Conservation (phyloP, 306 rosid species). For the Calophaca sinica region DNA sequence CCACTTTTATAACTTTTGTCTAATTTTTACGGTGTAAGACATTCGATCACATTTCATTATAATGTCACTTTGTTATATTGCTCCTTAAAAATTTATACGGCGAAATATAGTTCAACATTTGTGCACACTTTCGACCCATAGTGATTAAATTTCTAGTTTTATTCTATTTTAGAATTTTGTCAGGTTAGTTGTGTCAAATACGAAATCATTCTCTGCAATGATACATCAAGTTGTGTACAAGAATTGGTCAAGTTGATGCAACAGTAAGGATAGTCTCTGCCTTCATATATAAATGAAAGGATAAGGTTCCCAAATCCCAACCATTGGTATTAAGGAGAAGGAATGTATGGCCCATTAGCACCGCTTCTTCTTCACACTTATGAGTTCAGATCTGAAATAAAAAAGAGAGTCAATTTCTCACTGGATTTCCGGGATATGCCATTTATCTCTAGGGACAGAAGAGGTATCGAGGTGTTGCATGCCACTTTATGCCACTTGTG, state of each 20-base stretch:
- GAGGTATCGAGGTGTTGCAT: conserved; percentile 24
- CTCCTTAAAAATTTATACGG: no score
- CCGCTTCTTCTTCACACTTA: conserved; percentile 41
- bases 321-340: conserved; percentile 35
- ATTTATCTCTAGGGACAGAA: conserved; percentile 34
- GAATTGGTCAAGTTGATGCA: conserved; percentile 42
- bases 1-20: no score
- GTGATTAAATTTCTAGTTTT: no score
- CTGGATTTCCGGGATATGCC: conserved; percentile 69
- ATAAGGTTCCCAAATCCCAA: conserved; percentile 34
- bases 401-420: conserved; percentile 44
- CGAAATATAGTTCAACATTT: no score
- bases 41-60: no score
- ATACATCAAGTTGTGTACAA: conserved; percentile 33
- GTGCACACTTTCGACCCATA: no score
- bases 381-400: neutral
- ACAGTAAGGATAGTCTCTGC: conserved; percentile 32
- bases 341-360: conserved; percentile 47
- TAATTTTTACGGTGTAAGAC: no score
- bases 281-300: conserved; percentile 14
- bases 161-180: conserved; percentile 20
- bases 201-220: conserved; percentile 35
- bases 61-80: no score
- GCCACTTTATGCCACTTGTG: conserved; percentile 37
- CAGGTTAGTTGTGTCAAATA: conserved; percentile 18